Evolutionary conservation across 768 basidiomycete genomes (phyloP).

Genomic region (Russula foetens): DNA sequence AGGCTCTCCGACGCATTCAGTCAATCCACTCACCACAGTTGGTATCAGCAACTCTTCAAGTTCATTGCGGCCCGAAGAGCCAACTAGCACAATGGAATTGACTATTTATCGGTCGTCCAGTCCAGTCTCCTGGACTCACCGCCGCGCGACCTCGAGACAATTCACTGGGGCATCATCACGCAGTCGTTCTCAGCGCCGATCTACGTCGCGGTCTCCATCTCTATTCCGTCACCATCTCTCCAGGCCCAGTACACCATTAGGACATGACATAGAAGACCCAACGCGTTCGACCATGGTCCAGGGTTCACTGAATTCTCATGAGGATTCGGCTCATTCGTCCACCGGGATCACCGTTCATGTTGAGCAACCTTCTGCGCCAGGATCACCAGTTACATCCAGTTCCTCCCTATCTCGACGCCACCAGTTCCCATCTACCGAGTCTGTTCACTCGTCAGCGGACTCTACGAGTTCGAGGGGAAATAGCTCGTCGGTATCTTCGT

Average conservation of each 20-base stretch:
- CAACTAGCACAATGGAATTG: neutral
- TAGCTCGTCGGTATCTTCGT: neutral
- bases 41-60: neutral
- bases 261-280: neutral
- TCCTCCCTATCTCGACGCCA: neutral
- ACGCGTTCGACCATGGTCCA: neutral
- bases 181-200: neutral
- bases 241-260: neutral
- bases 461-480: neutral
- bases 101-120: neutral
- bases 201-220: neutral
- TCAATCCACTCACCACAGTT: neutral
- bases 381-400: neutral
- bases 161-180: neutral
- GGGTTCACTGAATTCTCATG: neutral
- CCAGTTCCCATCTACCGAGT: neutral
- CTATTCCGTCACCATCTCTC: neutral
- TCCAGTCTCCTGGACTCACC: neutral
- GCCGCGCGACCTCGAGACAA: neutral
- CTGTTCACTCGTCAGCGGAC: neutral
- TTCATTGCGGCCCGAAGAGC: neutral
- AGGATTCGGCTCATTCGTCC: neutral
- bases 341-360: neutral
- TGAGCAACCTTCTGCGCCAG: neutral
- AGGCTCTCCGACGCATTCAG: neutral